Conservation (phyloP, 768 basidiomycete species). For the Boletus subparvulus region DNA sequence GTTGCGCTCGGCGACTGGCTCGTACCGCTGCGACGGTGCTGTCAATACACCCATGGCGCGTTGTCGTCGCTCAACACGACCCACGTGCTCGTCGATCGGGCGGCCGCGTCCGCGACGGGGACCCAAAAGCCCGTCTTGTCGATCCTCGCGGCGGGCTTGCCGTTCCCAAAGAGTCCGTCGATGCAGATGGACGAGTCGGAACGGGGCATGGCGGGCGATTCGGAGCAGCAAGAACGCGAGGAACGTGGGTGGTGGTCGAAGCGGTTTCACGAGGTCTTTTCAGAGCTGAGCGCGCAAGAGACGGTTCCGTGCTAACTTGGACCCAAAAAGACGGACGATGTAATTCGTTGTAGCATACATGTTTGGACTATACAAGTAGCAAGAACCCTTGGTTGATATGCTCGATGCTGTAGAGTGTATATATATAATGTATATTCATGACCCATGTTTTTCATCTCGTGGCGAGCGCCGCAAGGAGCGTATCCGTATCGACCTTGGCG, state of each 20-base stretch:
- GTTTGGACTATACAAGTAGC: not conserved
- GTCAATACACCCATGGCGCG: constrained; percentile 45
- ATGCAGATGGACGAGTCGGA: constrained; percentile 46
- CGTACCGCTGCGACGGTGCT: constrained; percentile 52
- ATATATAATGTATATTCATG: not conserved
- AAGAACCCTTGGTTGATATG: not conserved
- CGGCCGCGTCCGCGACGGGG: constrained; percentile 28
- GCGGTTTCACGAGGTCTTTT: constrained; percentile 60
- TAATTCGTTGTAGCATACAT: not conserved
- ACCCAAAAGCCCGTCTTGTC: constrained; percentile 37
- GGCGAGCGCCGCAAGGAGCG: constrained; percentile 57
- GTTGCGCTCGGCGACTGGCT: constrained; percentile 36
- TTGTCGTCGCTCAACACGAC: constrained; percentile 36
- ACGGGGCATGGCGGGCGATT: constrained; percentile 26
- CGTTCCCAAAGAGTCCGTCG: constrained; percentile 74
- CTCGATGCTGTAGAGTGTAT: constrained; percentile 1
- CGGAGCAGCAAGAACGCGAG: constrained; percentile 53
- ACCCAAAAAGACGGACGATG: not conserved
- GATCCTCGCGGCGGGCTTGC: constrained; percentile 46
- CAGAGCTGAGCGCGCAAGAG: constrained; percentile 46
- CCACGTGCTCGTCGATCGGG: constrained; percentile 26
- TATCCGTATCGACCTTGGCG: constrained; percentile 65
- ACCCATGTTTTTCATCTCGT: constrained; percentile 29
- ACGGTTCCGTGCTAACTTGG: not conserved
- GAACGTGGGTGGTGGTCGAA: constrained; percentile 75